These are phyloP conservation scores for Mucor saturninus DNA, from an alignment of 371 early-diverging fungal species.

Conservation along the genomic window DNA sequence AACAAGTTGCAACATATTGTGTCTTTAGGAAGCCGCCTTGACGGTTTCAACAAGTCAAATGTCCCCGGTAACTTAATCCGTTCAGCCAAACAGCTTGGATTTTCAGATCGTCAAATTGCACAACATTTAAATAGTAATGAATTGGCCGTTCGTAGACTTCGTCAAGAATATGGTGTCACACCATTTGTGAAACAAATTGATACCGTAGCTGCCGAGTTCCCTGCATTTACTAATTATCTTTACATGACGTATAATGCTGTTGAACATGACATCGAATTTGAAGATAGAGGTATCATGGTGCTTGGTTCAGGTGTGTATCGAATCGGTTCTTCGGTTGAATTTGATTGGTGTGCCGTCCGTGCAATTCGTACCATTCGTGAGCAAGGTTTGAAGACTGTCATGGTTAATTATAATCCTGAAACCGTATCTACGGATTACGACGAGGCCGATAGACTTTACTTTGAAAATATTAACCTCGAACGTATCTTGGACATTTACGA, in stretches of 20 bases:
- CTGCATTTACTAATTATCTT: slow-evolving; percentile 93
- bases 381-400: slow-evolving; percentile 85
- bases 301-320: slow-evolving; percentile 96
- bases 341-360: slow-evolving; percentile 97
- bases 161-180: slow-evolving; percentile 76
- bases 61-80: slow-evolving; percentile 66
- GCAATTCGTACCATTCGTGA: slow-evolving; percentile 89
- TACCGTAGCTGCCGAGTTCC: slow-evolving; percentile 98
- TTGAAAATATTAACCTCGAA: slow-evolving; percentile 91
- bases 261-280: slow-evolving; percentile 86
- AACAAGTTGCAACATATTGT: slow-evolving; percentile 82
- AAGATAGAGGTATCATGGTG: slow-evolving; percentile 92
- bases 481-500: slow-evolving; percentile 95
- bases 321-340: slow-evolving; percentile 96
- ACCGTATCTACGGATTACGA: slow-evolving; percentile 97
- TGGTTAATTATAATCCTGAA: slow-evolving; percentile 98
- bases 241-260: slow-evolving; percentile 95
- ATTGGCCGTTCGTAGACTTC: slow-evolving; percentile 82
- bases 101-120: slow-evolving; percentile 91
- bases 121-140: slow-evolving; percentile 80
- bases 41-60: slow-evolving; percentile 52
- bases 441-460: slow-evolving; percentile 94
- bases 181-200: slow-evolving; percentile 97
- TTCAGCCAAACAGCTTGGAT: slow-evolving; percentile 89
- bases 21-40: slow-evolving; percentile 50